phyloP scores from a whole-genome alignment of 2,329 filamentous ascomycete species.

The Diplodia intermedia region DNA sequence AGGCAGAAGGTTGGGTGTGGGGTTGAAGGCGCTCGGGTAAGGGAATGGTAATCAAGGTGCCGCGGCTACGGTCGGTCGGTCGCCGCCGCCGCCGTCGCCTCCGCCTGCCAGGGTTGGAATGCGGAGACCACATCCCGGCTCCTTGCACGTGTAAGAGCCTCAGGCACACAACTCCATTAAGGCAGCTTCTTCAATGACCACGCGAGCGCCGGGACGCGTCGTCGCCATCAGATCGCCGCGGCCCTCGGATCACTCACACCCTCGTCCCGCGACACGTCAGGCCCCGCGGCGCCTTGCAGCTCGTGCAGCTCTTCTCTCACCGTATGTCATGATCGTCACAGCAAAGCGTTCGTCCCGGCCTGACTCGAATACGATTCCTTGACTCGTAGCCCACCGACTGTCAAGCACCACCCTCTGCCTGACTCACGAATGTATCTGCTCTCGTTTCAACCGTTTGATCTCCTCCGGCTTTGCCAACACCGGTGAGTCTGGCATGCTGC shows the following conservation, averaged over 20 bases:
- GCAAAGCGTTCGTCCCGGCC: slow-evolving; percentile 3
- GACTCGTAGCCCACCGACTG: slow-evolving; percentile 26
- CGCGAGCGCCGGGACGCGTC: slow-evolving; percentile 6
- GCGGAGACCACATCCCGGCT: slow-evolving; percentile 10
- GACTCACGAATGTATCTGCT: background rate
- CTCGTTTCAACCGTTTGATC: background rate
- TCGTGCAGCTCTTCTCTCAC: background rate
- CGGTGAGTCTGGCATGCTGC: background rate
- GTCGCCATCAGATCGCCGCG: slow-evolving; percentile 4
- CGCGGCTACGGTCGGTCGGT: slow-evolving; percentile 23
- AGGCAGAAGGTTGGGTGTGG: slow-evolving; percentile 6
- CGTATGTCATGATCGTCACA: slow-evolving; percentile 27
- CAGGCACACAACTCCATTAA: slow-evolving; percentile 2
- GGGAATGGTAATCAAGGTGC: slow-evolving; percentile 26
- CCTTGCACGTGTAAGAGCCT: slow-evolving; percentile 6
- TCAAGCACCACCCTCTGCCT: slow-evolving; percentile 15
- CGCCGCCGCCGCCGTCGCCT: slow-evolving; percentile 15
- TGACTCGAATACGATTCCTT: slow-evolving; percentile 20
- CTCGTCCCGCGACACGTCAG: slow-evolving; percentile 18
- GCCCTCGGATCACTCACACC: background rate
- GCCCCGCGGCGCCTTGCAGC: slow-evolving; percentile 1
- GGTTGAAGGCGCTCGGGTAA: slow-evolving; percentile 12
- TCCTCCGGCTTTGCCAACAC: background rate
- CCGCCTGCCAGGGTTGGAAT: slow-evolving; percentile 10
- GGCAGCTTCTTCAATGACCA: background rate